These are phyloP conservation scores for Cercospora sesami DNA, from an alignment of 2,329 filamentous ascomycete species.

Conservation along the genomic window DNA sequence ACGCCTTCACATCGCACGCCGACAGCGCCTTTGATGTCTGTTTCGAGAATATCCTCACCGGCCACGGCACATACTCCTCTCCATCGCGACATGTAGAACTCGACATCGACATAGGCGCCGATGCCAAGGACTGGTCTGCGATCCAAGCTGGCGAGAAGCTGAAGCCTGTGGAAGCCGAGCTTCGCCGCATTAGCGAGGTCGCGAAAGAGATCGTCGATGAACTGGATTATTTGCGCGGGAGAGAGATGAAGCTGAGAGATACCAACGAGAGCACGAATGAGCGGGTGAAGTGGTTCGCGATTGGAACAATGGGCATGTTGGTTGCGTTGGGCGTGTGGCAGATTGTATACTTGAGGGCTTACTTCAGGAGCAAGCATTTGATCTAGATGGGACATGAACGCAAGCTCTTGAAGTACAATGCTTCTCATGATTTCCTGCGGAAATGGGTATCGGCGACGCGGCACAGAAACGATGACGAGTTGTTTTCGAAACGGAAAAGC, in stretches of 20 bases:
- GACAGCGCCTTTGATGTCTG: constrained; percentile 95
- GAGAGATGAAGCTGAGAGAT: constrained; percentile 94
- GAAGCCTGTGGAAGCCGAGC: constrained; percentile 92
- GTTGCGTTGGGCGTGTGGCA: constrained; percentile 92
- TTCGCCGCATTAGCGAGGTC: constrained; percentile 88
- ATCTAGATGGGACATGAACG: constrained; percentile 40
- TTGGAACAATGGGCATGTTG: constrained; percentile 88
- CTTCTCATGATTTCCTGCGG: neutral
- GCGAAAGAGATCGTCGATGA: constrained; percentile 84
- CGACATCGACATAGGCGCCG: constrained; percentile 92
- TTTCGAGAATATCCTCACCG: constrained; percentile 80
- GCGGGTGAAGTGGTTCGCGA: constrained; percentile 97
- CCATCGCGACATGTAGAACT: constrained; percentile 76
- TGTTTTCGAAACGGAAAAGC: neutral
- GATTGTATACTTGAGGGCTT: constrained; percentile 94
- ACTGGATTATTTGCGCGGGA: constrained; percentile 89
- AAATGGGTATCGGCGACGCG: neutral
- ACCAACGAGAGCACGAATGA: constrained; percentile 99
- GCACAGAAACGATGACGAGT: neutral
- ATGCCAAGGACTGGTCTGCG: constrained; percentile 96
- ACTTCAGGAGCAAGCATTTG: constrained; percentile 75
- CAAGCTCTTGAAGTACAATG: neutral
- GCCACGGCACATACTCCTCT: constrained; percentile 45
- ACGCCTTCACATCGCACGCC: constrained; percentile 88
- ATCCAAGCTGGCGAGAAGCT: constrained; percentile 97